A percentile compares a stretch with the other conserved stretches of the same genome.
phyloP scores from a whole-genome alignment of 805 yeast species.

The Saccharomyces jurei region DNA sequence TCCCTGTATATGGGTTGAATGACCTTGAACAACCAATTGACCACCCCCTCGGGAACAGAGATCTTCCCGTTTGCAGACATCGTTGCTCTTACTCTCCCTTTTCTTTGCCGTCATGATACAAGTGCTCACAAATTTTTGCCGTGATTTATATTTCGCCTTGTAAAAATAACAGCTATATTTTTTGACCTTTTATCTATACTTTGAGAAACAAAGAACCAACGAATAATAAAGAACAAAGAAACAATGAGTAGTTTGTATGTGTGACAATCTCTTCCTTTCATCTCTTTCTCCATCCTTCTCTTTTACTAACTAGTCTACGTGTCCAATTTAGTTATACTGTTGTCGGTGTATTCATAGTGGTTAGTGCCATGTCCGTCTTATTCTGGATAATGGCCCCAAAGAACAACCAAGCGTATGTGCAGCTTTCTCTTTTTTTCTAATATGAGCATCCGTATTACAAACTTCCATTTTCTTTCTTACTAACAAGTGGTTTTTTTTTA shows the following conservation, averaged over 20 bases:
- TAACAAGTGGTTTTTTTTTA: constrained; percentile 3
- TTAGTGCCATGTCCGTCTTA: constrained; percentile 48
- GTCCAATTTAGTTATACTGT: constrained; percentile 52
- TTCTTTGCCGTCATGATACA: not conserved
- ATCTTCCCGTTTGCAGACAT: not conserved
- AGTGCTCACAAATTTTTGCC: not conserved
- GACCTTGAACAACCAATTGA: constrained; percentile 53
- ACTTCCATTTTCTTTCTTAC: constrained; percentile 1
- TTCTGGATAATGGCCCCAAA: constrained; percentile 86
- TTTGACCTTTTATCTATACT: not conserved
- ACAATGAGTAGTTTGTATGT: constrained; percentile 14
- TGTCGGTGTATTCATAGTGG: constrained; percentile 51
- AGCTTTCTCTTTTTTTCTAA: not conserved
- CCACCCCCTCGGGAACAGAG: constrained; percentile 22
- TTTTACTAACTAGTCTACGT: not conserved
- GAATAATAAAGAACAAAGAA: constrained; percentile 1
- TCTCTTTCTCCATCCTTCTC: not conserved
- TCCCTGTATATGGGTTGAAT: constrained; percentile 46
- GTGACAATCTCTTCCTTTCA: not conserved
- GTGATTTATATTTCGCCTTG: not conserved
- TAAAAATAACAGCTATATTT: not conserved
- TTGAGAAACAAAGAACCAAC: not conserved
- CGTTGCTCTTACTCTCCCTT: not conserved
- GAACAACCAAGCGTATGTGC: constrained; percentile 59
- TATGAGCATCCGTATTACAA: not conserved